phyloP scores from a whole-genome alignment of 805 yeast species.

The Monosporozyma solicola region DNA sequence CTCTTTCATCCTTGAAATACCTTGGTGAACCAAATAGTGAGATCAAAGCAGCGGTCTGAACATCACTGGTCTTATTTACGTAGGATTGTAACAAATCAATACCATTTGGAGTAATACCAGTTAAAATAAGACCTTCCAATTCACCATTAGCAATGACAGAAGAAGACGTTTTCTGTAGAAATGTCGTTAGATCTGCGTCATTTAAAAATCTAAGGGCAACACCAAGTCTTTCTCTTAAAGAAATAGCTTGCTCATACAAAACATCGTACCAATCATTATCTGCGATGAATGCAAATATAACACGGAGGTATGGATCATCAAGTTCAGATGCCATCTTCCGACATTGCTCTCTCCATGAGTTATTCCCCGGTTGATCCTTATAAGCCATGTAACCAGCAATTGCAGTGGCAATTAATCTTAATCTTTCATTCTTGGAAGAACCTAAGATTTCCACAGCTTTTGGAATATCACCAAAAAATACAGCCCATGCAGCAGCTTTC shows the following conservation, averaged over 20 bases:
- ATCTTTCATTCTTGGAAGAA: conserved; percentile 58
- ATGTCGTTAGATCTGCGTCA: conserved; percentile 67
- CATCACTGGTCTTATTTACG: conserved; percentile 81
- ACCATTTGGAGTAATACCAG: conserved; percentile 87
- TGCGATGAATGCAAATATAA: conserved; percentile 86
- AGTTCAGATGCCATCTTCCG: conserved; percentile 79
- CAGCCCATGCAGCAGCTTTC: conserved; percentile 97
- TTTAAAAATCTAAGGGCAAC: conserved; percentile 81
- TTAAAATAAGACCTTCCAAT: conserved; percentile 78
- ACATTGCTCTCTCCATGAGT: conserved; percentile 90
- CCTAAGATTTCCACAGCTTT: conserved; percentile 74
- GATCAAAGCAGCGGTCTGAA: conserved; percentile 83
- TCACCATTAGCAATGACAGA: conserved; percentile 72
- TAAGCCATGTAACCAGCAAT: conserved; percentile 70
- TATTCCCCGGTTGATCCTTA: conserved; percentile 39
- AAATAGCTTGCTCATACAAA: conserved; percentile 78
- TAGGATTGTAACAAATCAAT: conserved; percentile 75
- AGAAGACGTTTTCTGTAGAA: conserved; percentile 60
- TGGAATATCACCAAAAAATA: conserved; percentile 80
- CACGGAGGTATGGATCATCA: conserved; percentile 81
- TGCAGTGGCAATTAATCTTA: conserved; percentile 82
- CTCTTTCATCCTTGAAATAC: conserved; percentile 64
- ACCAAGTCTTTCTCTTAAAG: conserved; percentile 80
- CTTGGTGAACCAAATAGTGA: conserved; percentile 77
- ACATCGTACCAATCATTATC: conserved; percentile 97